phyloP scores from a whole-genome alignment of 1,284 basidiomycete genomes.

The Ceratobasidium sp. region DNA sequence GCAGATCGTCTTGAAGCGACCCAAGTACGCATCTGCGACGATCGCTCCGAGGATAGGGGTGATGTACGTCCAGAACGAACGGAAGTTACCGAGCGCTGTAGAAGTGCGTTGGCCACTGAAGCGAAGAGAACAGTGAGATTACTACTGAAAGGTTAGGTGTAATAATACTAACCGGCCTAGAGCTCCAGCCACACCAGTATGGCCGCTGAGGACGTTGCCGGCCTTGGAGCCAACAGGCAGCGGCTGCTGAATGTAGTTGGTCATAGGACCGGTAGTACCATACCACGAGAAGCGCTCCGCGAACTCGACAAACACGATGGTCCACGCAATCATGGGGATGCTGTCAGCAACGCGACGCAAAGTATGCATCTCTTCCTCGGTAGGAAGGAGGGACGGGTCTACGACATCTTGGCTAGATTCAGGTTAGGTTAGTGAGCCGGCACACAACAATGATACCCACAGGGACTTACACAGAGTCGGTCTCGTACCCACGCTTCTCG shows the following conservation, averaged over 20 bases:
- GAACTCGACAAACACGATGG: conserved; percentile 75
- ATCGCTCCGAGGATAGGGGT: conserved; percentile 52
- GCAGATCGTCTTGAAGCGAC: conserved; percentile 56
- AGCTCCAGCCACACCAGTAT: conserved; percentile 50
- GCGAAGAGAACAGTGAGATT: too few relatives aligned
- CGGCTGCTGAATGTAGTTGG: conserved; percentile 46
- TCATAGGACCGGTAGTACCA: conserved; percentile 55
- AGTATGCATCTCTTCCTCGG: conserved; percentile 70
- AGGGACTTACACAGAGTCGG: conserved; percentile 22
- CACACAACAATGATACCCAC: not conserved
- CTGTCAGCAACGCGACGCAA: conserved; percentile 70
- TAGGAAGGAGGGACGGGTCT: conserved; percentile 60
- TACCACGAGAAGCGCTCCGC: conserved; percentile 81
- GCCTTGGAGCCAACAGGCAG: conserved; percentile 50
- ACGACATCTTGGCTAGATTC: conserved; percentile 21
- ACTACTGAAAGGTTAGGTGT: conserved; percentile 4
- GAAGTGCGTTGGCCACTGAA: conserved; percentile 49
- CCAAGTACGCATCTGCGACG: conserved; percentile 56
- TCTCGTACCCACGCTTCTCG: conserved; percentile 24
- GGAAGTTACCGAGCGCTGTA: conserved; percentile 51
- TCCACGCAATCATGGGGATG: conserved; percentile 64
- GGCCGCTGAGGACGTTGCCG: conserved; percentile 53
- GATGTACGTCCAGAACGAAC: conserved; percentile 54
- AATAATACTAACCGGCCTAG: conserved; percentile 39
- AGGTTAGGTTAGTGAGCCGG: not conserved